These are phyloP conservation scores for Sanghuangporus weigelae DNA, from an alignment of 1,284 basidiomycete species.

Conservation along the genomic window DNA sequence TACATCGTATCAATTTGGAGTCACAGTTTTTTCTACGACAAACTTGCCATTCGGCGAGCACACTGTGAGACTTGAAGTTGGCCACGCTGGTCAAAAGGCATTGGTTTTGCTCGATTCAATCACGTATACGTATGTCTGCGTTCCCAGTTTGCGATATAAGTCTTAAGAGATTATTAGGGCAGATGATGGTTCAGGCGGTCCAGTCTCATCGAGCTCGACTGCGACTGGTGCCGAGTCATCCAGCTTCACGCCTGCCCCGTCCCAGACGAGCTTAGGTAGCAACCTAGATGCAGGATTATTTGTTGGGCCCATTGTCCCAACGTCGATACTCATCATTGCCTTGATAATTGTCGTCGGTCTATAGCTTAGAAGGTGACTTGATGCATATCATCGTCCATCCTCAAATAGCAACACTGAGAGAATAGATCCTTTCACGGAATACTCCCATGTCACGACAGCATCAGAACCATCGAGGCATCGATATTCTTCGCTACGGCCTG, in stretches of 20 bases:
- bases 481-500: neutral
- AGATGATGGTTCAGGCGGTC: neutral
- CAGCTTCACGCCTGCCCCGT: neutral
- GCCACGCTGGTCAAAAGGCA: constrained; percentile 4
- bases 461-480: neutral
- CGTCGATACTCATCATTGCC: neutral
- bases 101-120: constrained; percentile 13
- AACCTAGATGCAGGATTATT: neutral
- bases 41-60: constrained; percentile 2
- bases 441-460: neutral
- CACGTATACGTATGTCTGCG: constrained; percentile 11
- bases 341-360: neutral
- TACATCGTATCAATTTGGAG: constrained; percentile 1
- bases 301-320: constrained; percentile 3
- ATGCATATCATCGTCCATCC: neutral
- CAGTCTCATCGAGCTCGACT: neutral
- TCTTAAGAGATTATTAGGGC: neutral
- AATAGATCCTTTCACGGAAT: neutral
- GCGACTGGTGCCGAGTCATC: neutral
- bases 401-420: neutral
- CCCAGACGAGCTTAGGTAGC: neutral
- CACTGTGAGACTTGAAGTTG: constrained; percentile 2
- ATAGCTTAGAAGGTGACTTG: neutral
- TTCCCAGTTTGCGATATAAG: neutral
- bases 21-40: neutral